A percentile compares a stretch with the other conserved stretches of the same genome.
Evolutionary conservation across 805 yeast genomes (phyloP).

Genomic region (Spathaspora hagerdaliae): DNA sequence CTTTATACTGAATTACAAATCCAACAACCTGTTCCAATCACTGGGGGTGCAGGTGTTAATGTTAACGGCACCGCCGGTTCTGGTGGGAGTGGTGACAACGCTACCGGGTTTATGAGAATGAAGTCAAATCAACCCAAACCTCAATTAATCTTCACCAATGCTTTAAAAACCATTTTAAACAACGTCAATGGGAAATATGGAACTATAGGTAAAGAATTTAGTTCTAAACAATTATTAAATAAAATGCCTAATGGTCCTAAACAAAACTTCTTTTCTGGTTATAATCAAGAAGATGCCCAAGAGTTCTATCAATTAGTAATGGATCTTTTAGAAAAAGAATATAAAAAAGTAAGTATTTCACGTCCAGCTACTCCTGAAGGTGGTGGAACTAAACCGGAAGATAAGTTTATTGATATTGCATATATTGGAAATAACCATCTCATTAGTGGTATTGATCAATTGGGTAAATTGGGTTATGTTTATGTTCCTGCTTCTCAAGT

Average conservation of each 20-base stretch:
- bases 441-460: slow-evolving; percentile 36
- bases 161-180: slow-evolving; percentile 48
- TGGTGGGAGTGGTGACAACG: not conserved
- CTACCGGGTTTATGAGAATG: slow-evolving; percentile 6
- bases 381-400: slow-evolving; percentile 5
- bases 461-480: slow-evolving; percentile 61
- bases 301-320: slow-evolving; percentile 85
- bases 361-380: slow-evolving; percentile 22
- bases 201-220: slow-evolving; percentile 53
- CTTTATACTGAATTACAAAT: slow-evolving; percentile 27
- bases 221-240: slow-evolving; percentile 55
- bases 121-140: slow-evolving; percentile 18
- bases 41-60: too few species aligned
- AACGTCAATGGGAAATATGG: slow-evolving; percentile 57
- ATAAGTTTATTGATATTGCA: slow-evolving; percentile 19
- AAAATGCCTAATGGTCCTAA: slow-evolving; percentile 77
- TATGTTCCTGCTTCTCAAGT: slow-evolving; percentile 71
- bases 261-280: slow-evolving; percentile 72
- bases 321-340: slow-evolving; percentile 61
- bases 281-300: slow-evolving; percentile 95
- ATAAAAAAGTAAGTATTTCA: slow-evolving; percentile 24
- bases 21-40: slow-evolving; percentile 3
- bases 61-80: slow-evolving; percentile 7
- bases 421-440: slow-evolving; percentile 11
- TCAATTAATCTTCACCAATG: slow-evolving; percentile 45